Base-by-base conservation (phyloP, 495 filamentous ascomycete species). In the Copromyces sp. region DNA sequence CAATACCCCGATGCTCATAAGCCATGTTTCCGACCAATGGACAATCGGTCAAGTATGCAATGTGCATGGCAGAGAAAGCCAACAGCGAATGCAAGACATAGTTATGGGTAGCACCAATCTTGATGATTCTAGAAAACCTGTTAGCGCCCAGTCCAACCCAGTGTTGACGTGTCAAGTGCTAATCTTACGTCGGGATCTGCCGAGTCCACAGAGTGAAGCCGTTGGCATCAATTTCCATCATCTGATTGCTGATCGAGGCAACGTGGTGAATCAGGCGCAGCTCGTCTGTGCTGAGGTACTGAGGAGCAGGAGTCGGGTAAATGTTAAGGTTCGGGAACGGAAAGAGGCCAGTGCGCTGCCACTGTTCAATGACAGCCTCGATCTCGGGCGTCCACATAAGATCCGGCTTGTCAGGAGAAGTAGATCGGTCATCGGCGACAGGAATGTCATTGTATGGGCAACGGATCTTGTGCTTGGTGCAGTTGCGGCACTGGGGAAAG, bases 401-500 rank as follows among this genome's bases (percentile, higher is more conserved):
- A 83, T 95, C 90, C 39, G 92, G 88, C 77, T 89, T 89, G 78
- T 92, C 89, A 69, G 91, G 90, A 74, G 88, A 87, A 38, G 84
- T 81, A 39, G 90, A 85, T 73, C 90, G 83, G 71, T 92, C 90
- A 70, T 90, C 89, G 75, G 89, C 86, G 35, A 87, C 84, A 39
- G 89, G 84, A 72, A 88, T 87, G 78, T 98, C 94, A 87, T 96
- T 95, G 82, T 98, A 99, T 76, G 97, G 95, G 82, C 95, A 99
- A 78, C 94, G 90, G 76, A 96, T 95, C 84, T 97, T 97, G 82
- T 99, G 95, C 81, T 98, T 98, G 70, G 95, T 97, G 83, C 95
- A 99, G 82, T 98, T 98, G 74, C 93, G 93, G 84, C 95, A 99
- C 89, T 99, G 95, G 32, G 96, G 95, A 77, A 95, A 97, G 73